Conservation (phyloP, 2,329 filamentous ascomycete genomes). For the Penicillium sp. region DNA sequence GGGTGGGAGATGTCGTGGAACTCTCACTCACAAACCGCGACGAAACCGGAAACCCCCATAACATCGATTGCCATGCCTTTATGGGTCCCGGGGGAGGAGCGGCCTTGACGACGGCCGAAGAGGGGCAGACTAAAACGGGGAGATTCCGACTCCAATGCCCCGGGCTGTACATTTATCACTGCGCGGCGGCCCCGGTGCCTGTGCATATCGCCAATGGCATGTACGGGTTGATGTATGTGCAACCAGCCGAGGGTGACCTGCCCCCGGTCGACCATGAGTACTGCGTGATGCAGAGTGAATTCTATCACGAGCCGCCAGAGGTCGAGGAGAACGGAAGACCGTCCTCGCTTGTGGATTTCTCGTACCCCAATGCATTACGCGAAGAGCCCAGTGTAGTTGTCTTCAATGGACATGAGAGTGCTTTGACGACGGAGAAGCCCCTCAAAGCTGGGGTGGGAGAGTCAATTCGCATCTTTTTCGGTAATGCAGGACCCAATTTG, state of each 20-base stretch:
- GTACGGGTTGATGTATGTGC: background rate
- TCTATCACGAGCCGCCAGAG: background rate
- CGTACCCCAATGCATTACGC: background rate
- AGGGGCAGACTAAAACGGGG: background rate
- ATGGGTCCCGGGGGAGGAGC: background rate
- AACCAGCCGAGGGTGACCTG: background rate
- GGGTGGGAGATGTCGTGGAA: background rate
- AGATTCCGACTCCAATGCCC: background rate
- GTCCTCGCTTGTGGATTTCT: background rate
- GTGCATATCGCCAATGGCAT: background rate
- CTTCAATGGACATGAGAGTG: background rate
- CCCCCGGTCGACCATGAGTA: background rate
- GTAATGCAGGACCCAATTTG: background rate
- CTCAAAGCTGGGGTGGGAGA: background rate
- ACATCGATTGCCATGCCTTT: background rate
- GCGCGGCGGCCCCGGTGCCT: background rate
- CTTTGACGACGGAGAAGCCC: background rate
- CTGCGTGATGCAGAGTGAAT: background rate
- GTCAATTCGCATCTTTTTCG: background rate
- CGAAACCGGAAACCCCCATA: background rate
- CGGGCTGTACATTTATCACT: background rate
- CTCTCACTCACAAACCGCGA: background rate
- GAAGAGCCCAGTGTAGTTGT: background rate
- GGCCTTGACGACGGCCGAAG: background rate
- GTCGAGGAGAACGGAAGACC: background rate